These are phyloP conservation scores for Candida pseudoviswanathii DNA, from an alignment of 1,139 yeast species.

Conservation along the genomic window DNA sequence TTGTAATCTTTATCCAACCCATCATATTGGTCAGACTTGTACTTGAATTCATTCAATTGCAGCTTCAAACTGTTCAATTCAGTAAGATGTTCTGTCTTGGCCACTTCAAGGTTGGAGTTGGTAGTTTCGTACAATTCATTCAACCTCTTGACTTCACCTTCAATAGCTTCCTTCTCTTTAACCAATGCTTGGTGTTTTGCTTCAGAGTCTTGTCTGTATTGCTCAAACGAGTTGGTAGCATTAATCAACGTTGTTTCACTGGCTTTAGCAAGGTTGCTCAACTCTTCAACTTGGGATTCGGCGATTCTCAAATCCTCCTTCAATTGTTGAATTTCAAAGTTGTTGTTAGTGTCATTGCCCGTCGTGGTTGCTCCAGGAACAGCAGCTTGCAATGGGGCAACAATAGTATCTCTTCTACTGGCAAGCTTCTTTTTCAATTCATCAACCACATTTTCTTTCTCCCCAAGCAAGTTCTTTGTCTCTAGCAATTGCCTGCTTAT, in stretches of 20 bases:
- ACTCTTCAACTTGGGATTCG: constrained; percentile 42
- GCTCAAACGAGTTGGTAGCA: constrained; percentile 42
- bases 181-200: constrained; percentile 22
- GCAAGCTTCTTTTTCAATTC: constrained; percentile 27
- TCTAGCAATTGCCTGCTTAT: constrained; percentile 44
- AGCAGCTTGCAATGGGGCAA: constrained; percentile 8
- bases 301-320: constrained; percentile 40
- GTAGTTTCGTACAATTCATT: constrained; percentile 18
- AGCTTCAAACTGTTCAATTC: constrained; percentile 27
- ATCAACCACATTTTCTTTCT: constrained; percentile 29
- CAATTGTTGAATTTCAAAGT: constrained; percentile 35
- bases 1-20: constrained; percentile 37
- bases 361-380: constrained; percentile 7
- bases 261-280: constrained; percentile 41
- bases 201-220: constrained; percentile 28
- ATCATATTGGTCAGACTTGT: constrained; percentile 41
- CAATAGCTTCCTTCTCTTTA: constrained; percentile 25
- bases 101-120: constrained; percentile 19
- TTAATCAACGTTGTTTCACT: constrained; percentile 44
- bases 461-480: constrained; percentile 40
- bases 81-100: constrained; percentile 17
- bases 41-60: constrained; percentile 23
- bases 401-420: constrained; percentile 4
- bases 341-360: constrained; percentile 14
- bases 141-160: constrained; percentile 22